These are phyloP conservation scores for Metarhizium anisopliae DNA, from an alignment of 2,329 filamentous ascomycete species.

Conservation along the genomic window DNA sequence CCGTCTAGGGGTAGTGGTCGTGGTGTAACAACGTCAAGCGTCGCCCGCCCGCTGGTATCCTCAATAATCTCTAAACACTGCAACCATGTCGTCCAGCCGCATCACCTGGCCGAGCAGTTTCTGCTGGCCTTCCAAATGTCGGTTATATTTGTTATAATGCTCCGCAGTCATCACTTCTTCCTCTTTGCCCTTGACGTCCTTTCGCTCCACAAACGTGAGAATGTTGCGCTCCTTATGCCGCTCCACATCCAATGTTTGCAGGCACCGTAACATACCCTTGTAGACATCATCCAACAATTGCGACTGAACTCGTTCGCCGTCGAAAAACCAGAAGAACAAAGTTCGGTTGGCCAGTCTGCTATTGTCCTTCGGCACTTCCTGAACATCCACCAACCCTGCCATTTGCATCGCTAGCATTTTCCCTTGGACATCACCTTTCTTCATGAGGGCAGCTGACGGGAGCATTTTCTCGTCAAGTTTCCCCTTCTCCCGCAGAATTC, in stretches of 20 bases:
- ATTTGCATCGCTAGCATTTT: constrained; percentile 81
- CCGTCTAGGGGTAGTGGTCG: no score
- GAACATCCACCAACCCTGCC: constrained; percentile 78
- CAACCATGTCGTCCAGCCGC: constrained; percentile 76
- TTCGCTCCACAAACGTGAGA: constrained; percentile 72
- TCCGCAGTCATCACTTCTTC: constrained; percentile 68
- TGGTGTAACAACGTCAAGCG: no score
- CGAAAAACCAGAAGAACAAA: constrained; percentile 88
- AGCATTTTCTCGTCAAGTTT: constrained; percentile 93
- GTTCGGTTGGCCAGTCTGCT: constrained; percentile 74
- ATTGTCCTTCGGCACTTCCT: constrained; percentile 87
- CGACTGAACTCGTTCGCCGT: constrained; percentile 60
- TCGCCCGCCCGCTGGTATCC: neutral
- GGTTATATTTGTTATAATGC: constrained; percentile 57
- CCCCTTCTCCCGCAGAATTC: constrained; percentile 76
- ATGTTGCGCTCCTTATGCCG: constrained; percentile 62
- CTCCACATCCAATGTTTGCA: constrained; percentile 74
- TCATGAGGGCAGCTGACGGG: constrained; percentile 71
- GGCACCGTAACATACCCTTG: constrained; percentile 77
- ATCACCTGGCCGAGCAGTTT: constrained; percentile 71
- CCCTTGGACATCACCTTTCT: constrained; percentile 74
- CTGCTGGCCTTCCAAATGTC: constrained; percentile 55
- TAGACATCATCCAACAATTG: constrained; percentile 74
- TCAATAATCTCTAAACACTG: constrained; percentile 70
- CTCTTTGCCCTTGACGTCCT: constrained; percentile 77